phyloP scores from a whole-genome alignment of 495 filamentous ascomycete species.

The Umbilicaria muhlenbergii region DNA sequence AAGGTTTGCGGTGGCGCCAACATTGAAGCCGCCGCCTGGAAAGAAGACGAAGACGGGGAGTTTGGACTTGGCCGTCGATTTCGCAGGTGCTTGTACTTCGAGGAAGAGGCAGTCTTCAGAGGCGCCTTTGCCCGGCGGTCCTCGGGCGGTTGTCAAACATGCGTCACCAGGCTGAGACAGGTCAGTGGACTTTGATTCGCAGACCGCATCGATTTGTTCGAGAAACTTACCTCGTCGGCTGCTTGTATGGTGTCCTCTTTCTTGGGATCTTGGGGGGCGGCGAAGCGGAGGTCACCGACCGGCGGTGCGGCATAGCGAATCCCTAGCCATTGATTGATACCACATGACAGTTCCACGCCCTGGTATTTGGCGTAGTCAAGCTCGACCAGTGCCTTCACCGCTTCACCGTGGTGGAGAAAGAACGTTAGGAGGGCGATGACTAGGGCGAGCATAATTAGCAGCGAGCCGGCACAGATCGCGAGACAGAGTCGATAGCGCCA shows the following conservation, averaged over 20 bases:
- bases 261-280: constrained; percentile 38
- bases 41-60: constrained; percentile 62
- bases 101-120: constrained; percentile 64
- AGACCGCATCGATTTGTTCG: neutral
- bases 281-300: constrained; percentile 40
- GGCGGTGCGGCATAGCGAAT: constrained; percentile 50
- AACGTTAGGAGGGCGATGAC: too few relatives aligned
- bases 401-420: too few relatives aligned
- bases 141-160: neutral
- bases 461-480: too few relatives aligned
- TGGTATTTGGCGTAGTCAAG: constrained; percentile 29
- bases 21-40: constrained; percentile 60
- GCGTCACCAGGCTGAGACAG: constrained; percentile 27
- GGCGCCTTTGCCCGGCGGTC: constrained; percentile 17
- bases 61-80: constrained; percentile 27
- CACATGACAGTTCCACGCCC: constrained; percentile 22
- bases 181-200: constrained; percentile 1
- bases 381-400: constrained; percentile 15
- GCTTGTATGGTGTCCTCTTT: constrained; percentile 22
- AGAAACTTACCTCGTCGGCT: constrained; percentile 25
- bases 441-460: too few relatives aligned
- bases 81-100: constrained; percentile 54
- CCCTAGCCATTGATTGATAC: constrained; percentile 47
- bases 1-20: constrained; percentile 46
- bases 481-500: too few relatives aligned